Evolutionary conservation across 2,329 filamentous ascomycete species (phyloP).

Genomic region (Biscogniauxia marginata): DNA sequence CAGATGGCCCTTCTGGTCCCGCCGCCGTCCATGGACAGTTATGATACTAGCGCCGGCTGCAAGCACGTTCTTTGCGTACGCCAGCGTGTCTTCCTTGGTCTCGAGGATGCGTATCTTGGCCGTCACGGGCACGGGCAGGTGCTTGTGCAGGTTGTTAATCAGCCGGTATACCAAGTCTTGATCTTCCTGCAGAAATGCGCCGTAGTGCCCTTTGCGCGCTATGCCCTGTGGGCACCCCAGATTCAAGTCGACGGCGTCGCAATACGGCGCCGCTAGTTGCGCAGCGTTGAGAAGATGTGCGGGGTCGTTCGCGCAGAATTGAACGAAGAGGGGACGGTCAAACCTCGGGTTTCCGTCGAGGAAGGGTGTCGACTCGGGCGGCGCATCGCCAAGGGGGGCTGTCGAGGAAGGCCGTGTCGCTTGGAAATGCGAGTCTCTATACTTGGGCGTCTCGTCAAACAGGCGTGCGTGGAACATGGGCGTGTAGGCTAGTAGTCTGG

Average conservation of each 20-base stretch:
- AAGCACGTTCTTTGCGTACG: slow-evolving; percentile 85
- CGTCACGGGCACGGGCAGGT: slow-evolving; percentile 81
- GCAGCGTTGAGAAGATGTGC: slow-evolving; percentile 79
- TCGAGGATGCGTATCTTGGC: slow-evolving; percentile 93
- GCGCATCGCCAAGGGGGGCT: slow-evolving; percentile 8
- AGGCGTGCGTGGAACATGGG: slow-evolving; percentile 96
- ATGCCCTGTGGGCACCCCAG: slow-evolving; percentile 96
- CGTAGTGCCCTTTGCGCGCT: slow-evolving; percentile 85
- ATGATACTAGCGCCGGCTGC: slow-evolving; percentile 88
- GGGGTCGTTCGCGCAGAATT: slow-evolving; percentile 91
- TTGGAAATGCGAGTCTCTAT: slow-evolving; percentile 80
- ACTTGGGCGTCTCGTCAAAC: slow-evolving; percentile 73
- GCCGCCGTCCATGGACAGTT: slow-evolving; percentile 82
- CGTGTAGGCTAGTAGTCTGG: slow-evolving; percentile 78
- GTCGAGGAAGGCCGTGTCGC: slow-evolving; percentile 44
- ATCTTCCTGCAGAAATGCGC: slow-evolving; percentile 92
- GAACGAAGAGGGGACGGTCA: slow-evolving; percentile 89
- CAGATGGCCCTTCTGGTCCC: slow-evolving; percentile 94
- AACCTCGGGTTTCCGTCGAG: slow-evolving; percentile 84
- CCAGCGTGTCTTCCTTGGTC: slow-evolving; percentile 79
- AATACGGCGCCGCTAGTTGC: slow-evolving; percentile 75
- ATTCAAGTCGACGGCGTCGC: slow-evolving; percentile 94
- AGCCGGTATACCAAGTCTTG: slow-evolving; percentile 79
- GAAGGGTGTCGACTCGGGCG: slow-evolving; percentile 44
- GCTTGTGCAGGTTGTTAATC: slow-evolving; percentile 76